Percentiles rank a stretch among this genome's conserved stretches.
Conservation (phyloP, 805 yeast species). For the Priceomyces fermenticarens region DNA sequence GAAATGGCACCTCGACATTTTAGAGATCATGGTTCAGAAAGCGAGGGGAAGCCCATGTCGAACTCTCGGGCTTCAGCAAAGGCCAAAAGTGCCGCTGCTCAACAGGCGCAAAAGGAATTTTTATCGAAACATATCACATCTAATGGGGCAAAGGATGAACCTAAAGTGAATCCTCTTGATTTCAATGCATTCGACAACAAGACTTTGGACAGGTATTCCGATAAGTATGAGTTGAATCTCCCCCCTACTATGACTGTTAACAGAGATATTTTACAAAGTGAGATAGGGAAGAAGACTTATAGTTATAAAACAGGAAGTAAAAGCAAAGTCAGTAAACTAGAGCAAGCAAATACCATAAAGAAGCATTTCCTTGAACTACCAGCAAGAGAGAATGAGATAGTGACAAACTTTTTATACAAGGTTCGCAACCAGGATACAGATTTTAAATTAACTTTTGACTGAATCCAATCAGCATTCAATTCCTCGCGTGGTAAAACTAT, state of each 20-base stretch:
- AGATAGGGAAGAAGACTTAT: constrained; percentile 69
- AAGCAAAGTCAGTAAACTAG: constrained; percentile 54
- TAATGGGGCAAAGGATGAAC: constrained; percentile 64
- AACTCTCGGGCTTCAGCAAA: constrained; percentile 49
- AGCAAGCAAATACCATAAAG: constrained; percentile 58
- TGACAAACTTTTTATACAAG: constrained; percentile 85
- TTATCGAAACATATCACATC: constrained; percentile 67
- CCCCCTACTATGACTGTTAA: constrained; percentile 63
- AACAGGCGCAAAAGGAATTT: constrained; percentile 68
- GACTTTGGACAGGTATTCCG: constrained; percentile 68
- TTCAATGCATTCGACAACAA: constrained; percentile 61
- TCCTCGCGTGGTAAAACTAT: not conserved
- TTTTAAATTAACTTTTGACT: constrained; percentile 39
- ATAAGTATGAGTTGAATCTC: constrained; percentile 51
- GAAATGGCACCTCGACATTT: constrained; percentile 11
- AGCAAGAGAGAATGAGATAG: constrained; percentile 78
- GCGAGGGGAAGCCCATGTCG: constrained; percentile 27
- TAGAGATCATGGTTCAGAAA: constrained; percentile 37
- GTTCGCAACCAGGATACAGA: constrained; percentile 64
- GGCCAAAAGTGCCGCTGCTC: constrained; percentile 57
- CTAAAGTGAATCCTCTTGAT: constrained; percentile 59
- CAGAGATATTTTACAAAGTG: constrained; percentile 68
- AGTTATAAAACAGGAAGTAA: constrained; percentile 17
- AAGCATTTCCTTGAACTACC: constrained; percentile 61
- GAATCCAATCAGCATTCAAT: not conserved